Base-by-base conservation (phyloP, 2,329 filamentous ascomycete species). In the Talaromyces funiculosus region DNA sequence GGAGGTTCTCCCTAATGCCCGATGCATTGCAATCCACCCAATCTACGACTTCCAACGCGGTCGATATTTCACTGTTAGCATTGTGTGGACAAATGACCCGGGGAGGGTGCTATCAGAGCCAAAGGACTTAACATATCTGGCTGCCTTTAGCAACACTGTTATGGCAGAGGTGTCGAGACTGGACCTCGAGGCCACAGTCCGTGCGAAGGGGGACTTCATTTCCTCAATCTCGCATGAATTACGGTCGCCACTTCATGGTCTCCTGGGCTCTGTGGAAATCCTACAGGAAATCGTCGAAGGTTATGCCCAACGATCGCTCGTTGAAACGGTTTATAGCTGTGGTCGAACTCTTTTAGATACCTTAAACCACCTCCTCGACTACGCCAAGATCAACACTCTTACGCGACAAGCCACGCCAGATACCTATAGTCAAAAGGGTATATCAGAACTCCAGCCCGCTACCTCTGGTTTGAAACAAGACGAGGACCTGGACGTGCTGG, bases 341-440 rank as follows among this genome's bases (percentile, higher is more conserved):
- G 77, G 74, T 1, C 69, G 72, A 2, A 78, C 77, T 0, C 65
- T 80, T 0, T 65, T 79, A 1, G 76, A 78, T 51, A 77, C 75
- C 0, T 72, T 80, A 45, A 73, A 76, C 40, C 68, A 75, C 49
- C 60, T 76, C 20, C 68, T 75, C 0, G 73, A 74, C 10, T 67
- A 69, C 14, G 63, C 70, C 0, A 66, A 65, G n/a, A 71, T 73
- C 38, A 68, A 70, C 49, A 63, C 68, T 5, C 59, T 33, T 22
- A 57, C 22, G 60, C 18, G 35, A 55, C 42, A 45, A 45, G 10
- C 42, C 10, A 45, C 42, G 16, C 16, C 22, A 45, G 42, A 45
- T 16, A 45, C 3, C 38, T 20, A 8, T 9, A 42, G 22, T 16
- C 42, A 45, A 26, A 45, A 45, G 8, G 42, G 42, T 24, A 20